Base-by-base conservation (phyloP, 2,329 filamentous ascomycete species). In the Hawksworthiomyces lignivorus region DNA sequence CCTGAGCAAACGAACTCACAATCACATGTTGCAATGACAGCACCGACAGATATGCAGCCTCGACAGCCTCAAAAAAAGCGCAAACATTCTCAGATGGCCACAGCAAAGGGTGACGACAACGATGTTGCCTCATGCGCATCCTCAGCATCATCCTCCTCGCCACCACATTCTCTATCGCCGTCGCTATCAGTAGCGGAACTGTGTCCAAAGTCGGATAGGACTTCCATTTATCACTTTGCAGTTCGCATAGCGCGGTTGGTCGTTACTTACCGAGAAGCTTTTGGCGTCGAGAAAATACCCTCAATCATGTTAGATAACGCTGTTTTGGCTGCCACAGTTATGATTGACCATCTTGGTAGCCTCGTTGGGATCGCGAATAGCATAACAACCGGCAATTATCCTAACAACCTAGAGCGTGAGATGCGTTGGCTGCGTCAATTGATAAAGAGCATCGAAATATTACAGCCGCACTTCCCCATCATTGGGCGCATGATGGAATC, bases 251-350 rank as follows among this genome's bases (percentile, higher is more conserved):
- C 43, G 1, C 43, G 43, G 6, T 20, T 45, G n/a, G 38, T 45
- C 2, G 43, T 45, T 7, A 45, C 43, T 4, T 45, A 45, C 14
- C 38, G 38, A 15, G 38, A 45, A 26, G 38, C 43, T 3, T 45
- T 41, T 35, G 43, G 43, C 17, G 28, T 45, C n/a, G 43, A 45
- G 19, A 31, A 45, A 21, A 41, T 41, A 5, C 43, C 43, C 5
- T 45, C 43, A 5, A 45, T 45, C 29, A 41, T 45, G 43, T 39
- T 45, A 4, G 43, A 45, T 17, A 45, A 45, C n/a, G 18, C 43
- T 5, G 43, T 45, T 3, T 38, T 45, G 7, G 43, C 43, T 7
- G 43, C 43, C 29, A 41, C 43, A 3, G 38, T 26, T 15, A 41
- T 45, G 43, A 41, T 45, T n/a, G 27, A 30, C 5, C 38, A 41